Conservation (phyloP, 2,329 filamentous ascomycete genomes). For the Xylariaceae sp. region DNA sequence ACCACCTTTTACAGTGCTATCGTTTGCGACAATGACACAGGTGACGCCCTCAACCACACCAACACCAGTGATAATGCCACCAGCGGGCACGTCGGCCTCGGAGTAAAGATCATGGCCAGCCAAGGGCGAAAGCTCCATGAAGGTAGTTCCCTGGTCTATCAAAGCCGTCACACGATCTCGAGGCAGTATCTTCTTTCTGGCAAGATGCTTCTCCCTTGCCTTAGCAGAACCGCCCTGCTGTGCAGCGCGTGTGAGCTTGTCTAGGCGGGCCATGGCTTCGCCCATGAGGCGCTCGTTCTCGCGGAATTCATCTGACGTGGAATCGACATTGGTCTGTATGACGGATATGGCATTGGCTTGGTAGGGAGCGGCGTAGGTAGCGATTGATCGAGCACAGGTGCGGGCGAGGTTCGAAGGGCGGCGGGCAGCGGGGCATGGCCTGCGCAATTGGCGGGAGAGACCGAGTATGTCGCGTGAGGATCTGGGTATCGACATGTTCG, state of each 20-base stretch:
- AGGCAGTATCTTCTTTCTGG: slow-evolving; percentile 89
- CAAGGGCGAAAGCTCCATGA: slow-evolving; percentile 89
- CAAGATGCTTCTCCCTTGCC: slow-evolving; percentile 80
- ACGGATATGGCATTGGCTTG: slow-evolving; percentile 81
- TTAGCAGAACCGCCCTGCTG: slow-evolving; percentile 76
- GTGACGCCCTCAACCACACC: slow-evolving; percentile 86
- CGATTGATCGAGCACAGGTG: slow-evolving; percentile 42
- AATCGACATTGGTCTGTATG: slow-evolving; percentile 72
- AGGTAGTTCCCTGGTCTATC: slow-evolving; percentile 83
- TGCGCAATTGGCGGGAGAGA: slow-evolving; percentile 41
- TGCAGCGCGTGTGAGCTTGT: slow-evolving; percentile 65
- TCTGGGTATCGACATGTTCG: slow-evolving; percentile 44
- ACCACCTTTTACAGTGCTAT: slow-evolving; percentile 94
- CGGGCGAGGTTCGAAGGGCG: slow-evolving; percentile 24
- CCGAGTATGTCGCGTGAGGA: slow-evolving; percentile 42
- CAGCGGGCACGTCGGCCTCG: slow-evolving; percentile 82
- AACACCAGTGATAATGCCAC: slow-evolving; percentile 88
- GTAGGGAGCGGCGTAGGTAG: slow-evolving; percentile 75
- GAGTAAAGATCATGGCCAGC: slow-evolving; percentile 83
- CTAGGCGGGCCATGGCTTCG: slow-evolving; percentile 65
- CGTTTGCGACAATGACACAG: slow-evolving; percentile 92
- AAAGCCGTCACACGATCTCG: slow-evolving; percentile 83
- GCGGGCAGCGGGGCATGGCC: slow-evolving; percentile 30
- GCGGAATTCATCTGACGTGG: slow-evolving; percentile 70
- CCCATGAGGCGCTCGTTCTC: slow-evolving; percentile 78